Base-by-base conservation (phyloP, 345 rosid species). In the Arabidopsis suecica region DNA sequence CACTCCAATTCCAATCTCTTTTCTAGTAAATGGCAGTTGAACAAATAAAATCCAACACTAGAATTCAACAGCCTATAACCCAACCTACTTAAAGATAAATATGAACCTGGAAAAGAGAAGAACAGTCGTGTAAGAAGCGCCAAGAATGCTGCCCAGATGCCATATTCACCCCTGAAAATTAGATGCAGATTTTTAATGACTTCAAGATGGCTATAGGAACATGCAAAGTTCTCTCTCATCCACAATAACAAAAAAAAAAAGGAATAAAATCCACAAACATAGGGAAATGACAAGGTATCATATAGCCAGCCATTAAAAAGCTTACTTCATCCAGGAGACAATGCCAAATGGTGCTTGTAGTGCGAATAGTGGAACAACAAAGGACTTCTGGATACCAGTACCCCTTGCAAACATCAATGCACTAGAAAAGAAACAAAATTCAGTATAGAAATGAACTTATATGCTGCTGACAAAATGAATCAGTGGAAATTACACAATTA, bases 291-390 rank as follows among this genome's bases (percentile, higher is more conserved):
- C 0, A 69, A 61, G 6, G 22, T 64, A 9, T 13, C n/a, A 70
- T n/a, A 30, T 22, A 66, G n/a, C 53, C 25, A 23, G 25, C 25
- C 54, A 45, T 10, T 22, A 9, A 65, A 48, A 61, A 16, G 54
- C 88, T 81, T 81, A 95, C 97, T 90, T 91, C 10, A 87, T 85
- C 99, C 99, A 91, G 64, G 97, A 78, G 73, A 91, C 61, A 63
- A 95, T 53, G 69, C 13, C 55, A 9, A 84, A 33, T 10, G 99
- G 97, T 51, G 97, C 96, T 70, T 84, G 91, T 30, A 95, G 80
- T 67, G 89, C 93, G 7, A 95, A 81, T 41, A 95, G 59, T 0
- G 97, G 99, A 79, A 87, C 97, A 69, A 95, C 82, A 70, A 95
- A 86, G 23, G 89, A 81, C 80, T 91, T 95, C 44, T 82, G 91